These are phyloP conservation scores for Blastobotrys americana DNA, from an alignment of 805 yeast genomes.

Conservation along the genomic window DNA sequence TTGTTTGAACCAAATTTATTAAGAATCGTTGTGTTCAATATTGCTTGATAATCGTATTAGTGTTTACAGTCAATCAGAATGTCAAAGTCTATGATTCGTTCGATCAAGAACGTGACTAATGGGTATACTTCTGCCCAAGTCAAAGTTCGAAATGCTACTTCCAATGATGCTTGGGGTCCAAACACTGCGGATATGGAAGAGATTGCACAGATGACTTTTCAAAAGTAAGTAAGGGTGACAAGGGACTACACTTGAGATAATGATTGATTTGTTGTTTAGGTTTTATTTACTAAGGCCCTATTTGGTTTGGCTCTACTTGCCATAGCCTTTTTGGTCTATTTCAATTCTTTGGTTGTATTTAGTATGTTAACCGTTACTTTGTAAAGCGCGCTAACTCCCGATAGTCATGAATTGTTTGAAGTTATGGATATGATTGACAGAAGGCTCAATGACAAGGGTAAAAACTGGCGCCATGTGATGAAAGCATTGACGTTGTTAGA, in stretches of 20 bases:
- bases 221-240: slow-evolving; percentile 35
- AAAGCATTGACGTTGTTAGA: slow-evolving; percentile 86
- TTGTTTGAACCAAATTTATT: no score
- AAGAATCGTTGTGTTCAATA: no score
- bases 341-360: slow-evolving; percentile 23
- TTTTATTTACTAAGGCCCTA: no score
- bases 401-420: slow-evolving; percentile 65
- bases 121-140: slow-evolving; percentile 86
- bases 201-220: slow-evolving; percentile 65
- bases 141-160: slow-evolving; percentile 80
- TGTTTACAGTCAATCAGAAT: slow-evolving; percentile 30
- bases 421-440: slow-evolving; percentile 92
- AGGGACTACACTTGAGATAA: no score
- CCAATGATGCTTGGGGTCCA: slow-evolving; percentile 85
- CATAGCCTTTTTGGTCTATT: not conserved
- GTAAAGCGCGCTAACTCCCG: slow-evolving; percentile 11
- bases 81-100: slow-evolving; percentile 74
- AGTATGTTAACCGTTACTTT: not conserved
- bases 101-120: slow-evolving; percentile 79
- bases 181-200: slow-evolving; percentile 75
- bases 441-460: slow-evolving; percentile 89
- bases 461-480: slow-evolving; percentile 94
- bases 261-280: no score
- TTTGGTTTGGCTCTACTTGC: no score
- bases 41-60: no score